These are phyloP conservation scores for Aspergillus quadricinctus DNA, from an alignment of 2,329 filamentous ascomycete species.

Conservation along the genomic window DNA sequence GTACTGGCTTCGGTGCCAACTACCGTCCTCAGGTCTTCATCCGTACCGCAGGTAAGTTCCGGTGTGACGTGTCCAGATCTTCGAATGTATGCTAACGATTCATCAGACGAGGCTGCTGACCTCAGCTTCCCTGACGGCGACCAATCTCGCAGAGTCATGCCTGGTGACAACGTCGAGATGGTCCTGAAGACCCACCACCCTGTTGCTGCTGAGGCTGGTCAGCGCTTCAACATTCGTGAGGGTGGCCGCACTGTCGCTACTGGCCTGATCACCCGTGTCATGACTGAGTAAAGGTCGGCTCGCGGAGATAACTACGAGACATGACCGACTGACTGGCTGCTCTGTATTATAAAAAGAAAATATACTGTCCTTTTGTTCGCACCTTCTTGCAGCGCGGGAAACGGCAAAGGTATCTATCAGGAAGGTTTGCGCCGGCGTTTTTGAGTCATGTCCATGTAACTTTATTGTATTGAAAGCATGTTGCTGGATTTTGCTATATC, in stretches of 20 bases:
- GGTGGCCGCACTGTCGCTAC: conserved; percentile 87
- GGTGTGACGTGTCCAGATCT: neutral
- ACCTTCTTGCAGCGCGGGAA: conserved; percentile 33
- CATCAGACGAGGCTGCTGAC: conserved; percentile 60
- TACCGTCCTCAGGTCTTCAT: conserved; percentile 97
- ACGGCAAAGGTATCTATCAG: conserved; percentile 27
- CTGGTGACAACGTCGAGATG: conserved; percentile 99
- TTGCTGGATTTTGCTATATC: conserved; percentile 22
- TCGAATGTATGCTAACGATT: conserved; percentile 17
- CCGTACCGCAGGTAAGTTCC: conserved; percentile 75
- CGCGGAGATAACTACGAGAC: neutral
- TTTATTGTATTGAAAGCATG: conserved; percentile 30
- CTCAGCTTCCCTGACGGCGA: conserved; percentile 85
- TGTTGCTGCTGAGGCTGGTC: conserved; percentile 81
- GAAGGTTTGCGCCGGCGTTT: conserved; percentile 28
- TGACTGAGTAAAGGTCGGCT: conserved; percentile 39
- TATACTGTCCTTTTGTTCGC: conserved; percentile 23
- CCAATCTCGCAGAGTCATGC: conserved; percentile 81
- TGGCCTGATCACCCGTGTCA: conserved; percentile 72
- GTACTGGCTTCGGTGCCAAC: conserved; percentile 92
- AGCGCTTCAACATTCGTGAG: conserved; percentile 98
- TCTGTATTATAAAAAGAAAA: conserved; percentile 32
- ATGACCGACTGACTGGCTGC: conserved; percentile 15
- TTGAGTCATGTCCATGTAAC: conserved; percentile 33
- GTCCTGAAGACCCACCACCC: conserved; percentile 78